Percentiles rank a stretch among this genome's conserved stretches.
Evolutionary conservation across 1,139 yeast species (phyloP).

Genomic region (Taiozyma onychis): DNA sequence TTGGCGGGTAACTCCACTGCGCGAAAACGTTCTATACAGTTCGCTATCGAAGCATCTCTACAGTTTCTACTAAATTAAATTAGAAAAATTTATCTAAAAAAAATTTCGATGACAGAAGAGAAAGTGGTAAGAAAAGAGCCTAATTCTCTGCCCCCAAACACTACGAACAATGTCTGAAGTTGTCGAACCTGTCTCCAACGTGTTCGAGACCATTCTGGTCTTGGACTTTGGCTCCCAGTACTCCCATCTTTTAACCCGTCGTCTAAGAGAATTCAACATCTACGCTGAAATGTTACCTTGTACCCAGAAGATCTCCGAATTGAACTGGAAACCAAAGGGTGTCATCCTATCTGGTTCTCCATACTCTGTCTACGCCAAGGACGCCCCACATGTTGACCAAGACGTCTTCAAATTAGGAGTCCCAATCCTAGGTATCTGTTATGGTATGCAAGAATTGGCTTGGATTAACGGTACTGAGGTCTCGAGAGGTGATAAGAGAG

Average conservation of each 20-base stretch:
- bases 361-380: conserved; percentile 92
- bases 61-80: not conserved
- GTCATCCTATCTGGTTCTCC: conserved; percentile 97
- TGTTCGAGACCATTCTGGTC: conserved; percentile 94
- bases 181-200: conserved; percentile 54
- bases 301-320: conserved; percentile 90
- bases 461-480: conserved; percentile 97
- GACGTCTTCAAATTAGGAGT: conserved; percentile 86
- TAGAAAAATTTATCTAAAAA: not conserved
- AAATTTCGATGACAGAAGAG: conserved; percentile 1
- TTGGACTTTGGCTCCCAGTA: conserved; percentile 98
- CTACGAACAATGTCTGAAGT: conserved; percentile 16
- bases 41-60: not conserved
- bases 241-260: conserved; percentile 93
- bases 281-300: conserved; percentile 99
- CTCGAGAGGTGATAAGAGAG: conserved; percentile 95
- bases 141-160: not conserved
- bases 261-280: conserved; percentile 95
- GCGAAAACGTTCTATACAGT: not conserved
- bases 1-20: conserved; percentile 8
- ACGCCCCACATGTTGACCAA: conserved; percentile 96
- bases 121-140: not conserved
- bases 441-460: conserved; percentile 98
- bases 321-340: conserved; percentile 95
- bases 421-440: conserved; percentile 96